Base-by-base conservation (phyloP, 345 rosid species). In the Eucalyptus marginata region DNA sequence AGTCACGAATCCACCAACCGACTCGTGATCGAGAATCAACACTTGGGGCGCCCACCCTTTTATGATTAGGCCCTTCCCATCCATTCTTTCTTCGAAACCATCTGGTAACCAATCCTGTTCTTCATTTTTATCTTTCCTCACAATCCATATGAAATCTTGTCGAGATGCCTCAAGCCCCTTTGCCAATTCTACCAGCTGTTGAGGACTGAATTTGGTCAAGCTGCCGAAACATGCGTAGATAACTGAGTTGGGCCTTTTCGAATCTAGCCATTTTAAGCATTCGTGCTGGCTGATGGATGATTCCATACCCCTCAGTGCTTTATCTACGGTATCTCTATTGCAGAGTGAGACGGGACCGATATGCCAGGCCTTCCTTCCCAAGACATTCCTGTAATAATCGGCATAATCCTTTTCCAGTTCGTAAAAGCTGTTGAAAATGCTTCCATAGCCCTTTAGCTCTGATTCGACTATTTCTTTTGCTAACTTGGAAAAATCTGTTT, bases 181-280 rank as follows among this genome's bases (percentile, higher is more conserved):
- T 5, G 90, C 90, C 8, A 91, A 76, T 88, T 91, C 93, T 13
- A 51, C 56, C 6, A 90, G 88, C 84, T 91, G 90, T 84, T 47
- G 54, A 84, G 96, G 86, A 52, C 89, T 51, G 49, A 93, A 87
- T 24, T 89, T 86, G 58, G 91, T 91, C 56, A 90, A n/a, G 90
- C 94, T 93, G 6, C 95, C 97, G 29, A 94, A 93, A 85, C 95
- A 86, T 2, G 92, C 36, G 89, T 91, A 92, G 64, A 94, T 59
- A 86, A 95, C 94, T 5, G 97, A 95, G 76, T 91, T 89, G 58
- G 92, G 91, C 79, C 88, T 85, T 87, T 95, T 93, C 5, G 85
- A 68, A 50, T 95, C 89, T 31, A 95, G 94, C 92, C 94, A 95
- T 13, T 51, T 91, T 68, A 94, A 87, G 62, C 90, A 83, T 40